Base-by-base conservation (phyloP, 768 basidiomycete species). In the Favolaschia claudopus region DNA sequence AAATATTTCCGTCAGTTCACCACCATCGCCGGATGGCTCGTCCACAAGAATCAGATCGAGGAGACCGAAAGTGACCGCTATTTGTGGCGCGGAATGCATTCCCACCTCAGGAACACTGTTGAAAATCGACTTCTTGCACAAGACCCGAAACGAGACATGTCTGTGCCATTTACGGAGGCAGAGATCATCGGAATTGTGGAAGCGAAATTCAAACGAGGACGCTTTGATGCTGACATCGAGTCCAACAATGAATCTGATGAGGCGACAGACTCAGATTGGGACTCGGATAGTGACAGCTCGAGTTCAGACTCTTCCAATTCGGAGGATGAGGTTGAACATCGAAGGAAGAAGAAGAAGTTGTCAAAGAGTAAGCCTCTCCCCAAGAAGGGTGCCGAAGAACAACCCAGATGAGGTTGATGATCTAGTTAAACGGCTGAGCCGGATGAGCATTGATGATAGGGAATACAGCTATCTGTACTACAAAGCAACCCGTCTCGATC, bases 391-490 rank as follows among this genome's bases (percentile, higher is more conserved):
- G n/a, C n/a, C n/a, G n/a, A n/a, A n/a, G n/a, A n/a, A n/a, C n/a
- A n/a, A n/a, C n/a, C n/a, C 29, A 43, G 24, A 13, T 0, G 42
- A 55, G 3, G 53, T 55, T 37, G 53, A 43, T 4, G 53, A 55
- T 2, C 27, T 55, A 31, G 43, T 55, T 8, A 55, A 55, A n/a
- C 13, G 24, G 53, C 40, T 55, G 6, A 37, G 33, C 15, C 13
- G 19, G 7, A 55, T 55, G 53, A 55, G 25, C 15, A 5, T 55
- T 1, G 25, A 55, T 8, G 53, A 55, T n/a, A 9, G 22, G 13
- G 51, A 52, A 17, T 52, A 52, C 39, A 42, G 28, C 19, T 52
- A 52, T 13, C 53, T 45, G 5, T 55, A 55, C 20, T 55, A 55
- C 14, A 14, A 27, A 25, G 53, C 53, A 9, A 55, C 53, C 15